Base-by-base conservation (phyloP, 2,329 filamentous ascomycete species). In the Colletotrichum chrysophilum region DNA sequence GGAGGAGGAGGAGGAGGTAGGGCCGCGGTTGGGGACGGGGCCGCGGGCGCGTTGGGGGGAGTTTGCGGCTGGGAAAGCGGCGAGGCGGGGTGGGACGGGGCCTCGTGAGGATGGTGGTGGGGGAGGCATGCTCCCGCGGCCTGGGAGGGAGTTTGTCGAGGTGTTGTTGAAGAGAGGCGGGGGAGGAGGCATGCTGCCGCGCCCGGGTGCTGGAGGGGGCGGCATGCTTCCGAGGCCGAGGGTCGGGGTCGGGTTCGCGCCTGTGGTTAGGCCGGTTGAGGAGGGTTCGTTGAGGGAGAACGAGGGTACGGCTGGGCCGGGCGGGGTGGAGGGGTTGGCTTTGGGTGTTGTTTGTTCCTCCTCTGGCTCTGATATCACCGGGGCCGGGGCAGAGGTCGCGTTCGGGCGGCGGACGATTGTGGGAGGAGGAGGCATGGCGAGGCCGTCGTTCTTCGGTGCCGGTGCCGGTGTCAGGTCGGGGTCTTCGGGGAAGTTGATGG, bases 301-400 rank as follows among this genome's bases (percentile, higher is more conserved):
- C 30, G 83, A 86, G 3, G 89, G 89, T 3, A 91, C 83, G 13
- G 81, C 9, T 43, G 38, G 62, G 13, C 79, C 78, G 32, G 79
- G 74, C 16, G 79, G 78, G 7, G 75, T 67, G 21, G 82, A 73
- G 1, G 84, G 80, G 21, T 80, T 77, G 62, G 90, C 89, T 79
- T 88, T 91, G 12, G 91, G 90, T 0, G 90, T 91, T 0, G 87
- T 87, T 71, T 90, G 87, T 62, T 86, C 84, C 8, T 84, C 83
- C 7, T 84, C 83, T 38, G 82, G 79, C 43, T 81, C 78, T 60
- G 79, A 60, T 24, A 72, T 52, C 38, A 38, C 7, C 56, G 73
- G 30, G 4, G 56, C 18, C 36, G 36, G 36, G 36, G 16, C 34
- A 7, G 36, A 9, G 10, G 61, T 5, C 4, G 24, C 2, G 16